Percentiles rank a stretch among this genome's conserved stretches.
phyloP scores from a whole-genome alignment of 768 basidiomycete species.

The Suillus alpinus region DNA sequence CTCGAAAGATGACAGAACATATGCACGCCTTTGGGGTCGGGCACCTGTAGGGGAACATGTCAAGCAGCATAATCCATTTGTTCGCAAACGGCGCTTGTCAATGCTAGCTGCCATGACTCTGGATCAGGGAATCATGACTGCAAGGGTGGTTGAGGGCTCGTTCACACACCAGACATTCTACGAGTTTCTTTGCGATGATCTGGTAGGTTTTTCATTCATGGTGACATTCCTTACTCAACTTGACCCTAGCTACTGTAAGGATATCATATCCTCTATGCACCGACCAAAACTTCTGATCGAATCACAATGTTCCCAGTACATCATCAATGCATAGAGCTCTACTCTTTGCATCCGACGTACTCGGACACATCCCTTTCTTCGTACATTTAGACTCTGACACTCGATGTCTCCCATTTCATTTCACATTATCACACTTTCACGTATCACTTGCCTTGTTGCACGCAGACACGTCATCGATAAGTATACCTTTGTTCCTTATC shows the following conservation, averaged over 20 bases:
- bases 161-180: slow-evolving; percentile 15
- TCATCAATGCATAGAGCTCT: too few relatives aligned
- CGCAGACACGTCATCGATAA: too few relatives aligned
- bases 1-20: slow-evolving; percentile 28
- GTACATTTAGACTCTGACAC: too few relatives aligned
- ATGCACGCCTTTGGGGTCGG: slow-evolving; percentile 22
- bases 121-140: slow-evolving; percentile 21
- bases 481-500: too few relatives aligned
- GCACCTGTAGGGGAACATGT: slow-evolving; percentile 14
- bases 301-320: too few relatives aligned
- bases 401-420: too few relatives aligned
- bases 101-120: slow-evolving; percentile 19
- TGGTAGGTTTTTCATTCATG: background rate
- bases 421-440: too few relatives aligned
- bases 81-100: slow-evolving; percentile 16
- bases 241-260: background rate
- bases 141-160: slow-evolving; percentile 21
- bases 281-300: too few relatives aligned
- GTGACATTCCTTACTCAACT: background rate
- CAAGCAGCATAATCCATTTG: slow-evolving; percentile 19
- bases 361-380: too few relatives aligned
- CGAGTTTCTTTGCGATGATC: slow-evolving; percentile 17
- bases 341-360: too few relatives aligned
- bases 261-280: too few relatives aligned
- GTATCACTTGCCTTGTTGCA: too few relatives aligned